Percentiles rank a stretch among this genome's conserved stretches.
Evolutionary conservation across 164 flowering plant genomes (phyloP).

Genomic region (Berberis vulgaris): DNA sequence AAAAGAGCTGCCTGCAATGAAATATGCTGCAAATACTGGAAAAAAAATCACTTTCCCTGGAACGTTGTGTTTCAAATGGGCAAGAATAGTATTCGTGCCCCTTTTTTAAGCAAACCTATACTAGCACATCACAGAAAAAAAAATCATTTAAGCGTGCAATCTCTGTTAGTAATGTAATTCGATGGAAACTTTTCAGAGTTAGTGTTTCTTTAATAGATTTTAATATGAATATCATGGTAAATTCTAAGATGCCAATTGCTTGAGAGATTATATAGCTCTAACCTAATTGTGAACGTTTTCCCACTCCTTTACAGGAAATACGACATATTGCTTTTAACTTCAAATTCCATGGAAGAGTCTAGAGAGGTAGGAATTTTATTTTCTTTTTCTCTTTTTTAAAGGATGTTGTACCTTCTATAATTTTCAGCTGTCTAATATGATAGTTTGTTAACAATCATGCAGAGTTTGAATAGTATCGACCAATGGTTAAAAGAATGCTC

Average conservation of each 20-base stretch:
- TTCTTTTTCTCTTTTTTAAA: not conserved
- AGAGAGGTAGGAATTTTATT: conserved; percentile 33
- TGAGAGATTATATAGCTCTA: too few relatives aligned
- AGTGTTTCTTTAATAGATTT: too few relatives aligned
- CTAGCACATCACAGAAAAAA: too few relatives aligned
- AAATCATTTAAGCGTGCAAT: too few relatives aligned
- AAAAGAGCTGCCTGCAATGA: conserved; percentile 79
- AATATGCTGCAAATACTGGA: conserved; percentile 87
- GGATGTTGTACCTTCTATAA: too few relatives aligned
- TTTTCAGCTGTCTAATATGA: not conserved
- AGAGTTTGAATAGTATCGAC: conserved; percentile 88
- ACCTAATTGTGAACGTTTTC: not conserved
- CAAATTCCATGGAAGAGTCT: conserved; percentile 20
- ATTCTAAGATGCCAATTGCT: too few relatives aligned
- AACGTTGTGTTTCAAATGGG: conserved; percentile 82
- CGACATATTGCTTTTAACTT: conserved; percentile 51
- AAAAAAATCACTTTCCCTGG: conserved; percentile 68
- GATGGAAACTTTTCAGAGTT: too few relatives aligned
- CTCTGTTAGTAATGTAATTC: too few relatives aligned
- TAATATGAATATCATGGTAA: too few relatives aligned
- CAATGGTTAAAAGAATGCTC: conserved; percentile 75
- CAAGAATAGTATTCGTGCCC: conserved; percentile 8
- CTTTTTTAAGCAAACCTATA: too few relatives aligned
- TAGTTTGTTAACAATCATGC: conserved; percentile 10
- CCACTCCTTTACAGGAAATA: conserved; percentile 52